Base-by-base conservation (phyloP, 2,329 filamentous ascomycete species). In the Pestalotiopsis sp. region DNA sequence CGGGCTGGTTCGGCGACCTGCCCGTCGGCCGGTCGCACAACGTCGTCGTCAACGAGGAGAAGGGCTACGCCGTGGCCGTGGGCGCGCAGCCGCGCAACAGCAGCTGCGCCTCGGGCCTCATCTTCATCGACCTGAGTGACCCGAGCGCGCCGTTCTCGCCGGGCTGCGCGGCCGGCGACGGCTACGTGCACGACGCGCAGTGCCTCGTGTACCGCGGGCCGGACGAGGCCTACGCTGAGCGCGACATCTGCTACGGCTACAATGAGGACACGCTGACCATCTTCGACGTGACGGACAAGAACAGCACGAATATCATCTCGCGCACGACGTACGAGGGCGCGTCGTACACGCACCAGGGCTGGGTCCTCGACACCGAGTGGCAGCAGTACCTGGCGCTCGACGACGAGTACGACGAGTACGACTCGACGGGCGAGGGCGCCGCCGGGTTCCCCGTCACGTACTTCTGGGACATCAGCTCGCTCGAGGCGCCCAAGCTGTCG, bases 141-240 rank as follows among this genome's bases (percentile, higher is more conserved):
- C 86, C 86, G 1, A 75, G 83, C 2, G 86, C 87, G 38, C 87
- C 87, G 0, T 83, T 78, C 25, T 83, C 80, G 23, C 81, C 86
- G 12, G 88, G 88, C 11, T 89, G 87, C 69, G 85, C 84, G 9
- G 80, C 80, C 13, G 76, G 81, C 1, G 87, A 90, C 67, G 87
- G 87, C 1, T 90, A 90, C 65, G 87, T 89, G 2, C 88, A 90
- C 72, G 87, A 90, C 69, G 85, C 85, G 3, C 84, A 87, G 72
- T 86, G 84, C 68, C 74, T 86, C 31, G 80, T 83, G 67, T 86
- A 86, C 75, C 81, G 80, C 7, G 86, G 87, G 0, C 86, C 86
- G 0, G 83, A 88, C 69, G 77, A 76, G 27, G 73, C 79, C 27
- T 88, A 84, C 74, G 75, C 77, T 3, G 85, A 83, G 27, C 79